Base-by-base conservation (phyloP, 495 filamentous ascomycete species). In the Penicillium parvum region DNA sequence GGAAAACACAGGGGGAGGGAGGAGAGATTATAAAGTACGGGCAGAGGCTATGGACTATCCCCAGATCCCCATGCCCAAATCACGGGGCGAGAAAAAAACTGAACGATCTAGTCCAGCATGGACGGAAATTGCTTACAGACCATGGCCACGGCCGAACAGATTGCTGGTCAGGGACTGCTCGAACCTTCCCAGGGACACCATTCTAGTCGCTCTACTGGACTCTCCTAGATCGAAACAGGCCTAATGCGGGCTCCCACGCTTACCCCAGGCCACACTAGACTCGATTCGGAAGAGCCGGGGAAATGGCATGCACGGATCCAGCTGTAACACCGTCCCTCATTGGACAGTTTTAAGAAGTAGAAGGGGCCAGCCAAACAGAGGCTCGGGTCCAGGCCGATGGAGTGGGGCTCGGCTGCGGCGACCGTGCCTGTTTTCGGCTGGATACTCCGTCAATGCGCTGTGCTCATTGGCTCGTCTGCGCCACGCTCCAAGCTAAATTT, bases 271-370 rank as follows among this genome's bases (percentile, higher is more conserved):
- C 4, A 22, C n/a, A 34, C 27, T 21, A 8, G 19, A 43, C 36
- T 37, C 45, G 45, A 33, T 14, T 32, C 39, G 20, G 41, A 22
- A 38, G 49, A 48, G 34, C 52, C 47, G 47, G 52, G 52, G 52
- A 51, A 51, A 16, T n/a, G n/a, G 26, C 37, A n/a, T 37, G 34
- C 51, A 46, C 42, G 47, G 46, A 23, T 45, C 33, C 43, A 40
- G 40, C 50, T 37, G 45, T 41, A 15, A 16, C 12, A 30, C 7
- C 12, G 2, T n/a, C 12, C 12, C 12, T 6, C 1, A 28, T 12
- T 5, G n/a, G 11, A 26, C 9, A 16, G 28, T 18, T 29, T 26
- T 25, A 21, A 2, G 7, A 32, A 16, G n/a, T 8, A 32, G 17
- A 27, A 32, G 25, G 17, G 27, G 7, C 32, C 26, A 25, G 32